These are phyloP conservation scores for Paramecium sexaurelia DNA, from an alignment of 73 alveolate genomes.

Conservation along the genomic window DNA sequence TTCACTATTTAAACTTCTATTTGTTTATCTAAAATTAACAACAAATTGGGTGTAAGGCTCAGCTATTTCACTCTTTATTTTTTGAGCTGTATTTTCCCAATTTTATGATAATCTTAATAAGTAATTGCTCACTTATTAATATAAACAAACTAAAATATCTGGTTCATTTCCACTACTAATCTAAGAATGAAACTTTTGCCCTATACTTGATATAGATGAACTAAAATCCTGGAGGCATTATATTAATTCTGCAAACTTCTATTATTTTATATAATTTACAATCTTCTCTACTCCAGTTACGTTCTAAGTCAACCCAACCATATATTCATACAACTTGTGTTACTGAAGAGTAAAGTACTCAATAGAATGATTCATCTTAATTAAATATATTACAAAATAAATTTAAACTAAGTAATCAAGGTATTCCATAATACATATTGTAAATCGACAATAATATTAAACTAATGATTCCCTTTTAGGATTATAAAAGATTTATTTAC, in stretches of 20 bases:
- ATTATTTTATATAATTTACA: background rate
- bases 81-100: slow-evolving; percentile 21
- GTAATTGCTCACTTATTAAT: slow-evolving; percentile 39
- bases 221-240: background rate
- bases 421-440: background rate
- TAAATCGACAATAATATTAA: too few species aligned
- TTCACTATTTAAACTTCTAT: slow-evolving; percentile 25
- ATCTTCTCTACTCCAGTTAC: slow-evolving; percentile 39
- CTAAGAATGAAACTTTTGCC: slow-evolving; percentile 2
- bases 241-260: slow-evolving; percentile 18
- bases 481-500: too few species aligned
- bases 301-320: slow-evolving; percentile 33
- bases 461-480: too few species aligned
- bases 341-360: background rate
- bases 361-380: slow-evolving; percentile 24
- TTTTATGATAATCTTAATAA: background rate
- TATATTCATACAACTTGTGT: background rate
- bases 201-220: background rate
- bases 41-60: slow-evolving; percentile 42
- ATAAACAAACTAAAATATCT: slow-evolving; percentile 15
- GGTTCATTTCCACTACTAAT: slow-evolving; percentile 30
- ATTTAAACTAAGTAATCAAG: background rate
- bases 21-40: slow-evolving; percentile 23
- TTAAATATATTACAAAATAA: background rate
- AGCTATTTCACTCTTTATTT: background rate